Conservation (phyloP, 192 early-diverging fungal genomes). For the Backusella sp. region DNA sequence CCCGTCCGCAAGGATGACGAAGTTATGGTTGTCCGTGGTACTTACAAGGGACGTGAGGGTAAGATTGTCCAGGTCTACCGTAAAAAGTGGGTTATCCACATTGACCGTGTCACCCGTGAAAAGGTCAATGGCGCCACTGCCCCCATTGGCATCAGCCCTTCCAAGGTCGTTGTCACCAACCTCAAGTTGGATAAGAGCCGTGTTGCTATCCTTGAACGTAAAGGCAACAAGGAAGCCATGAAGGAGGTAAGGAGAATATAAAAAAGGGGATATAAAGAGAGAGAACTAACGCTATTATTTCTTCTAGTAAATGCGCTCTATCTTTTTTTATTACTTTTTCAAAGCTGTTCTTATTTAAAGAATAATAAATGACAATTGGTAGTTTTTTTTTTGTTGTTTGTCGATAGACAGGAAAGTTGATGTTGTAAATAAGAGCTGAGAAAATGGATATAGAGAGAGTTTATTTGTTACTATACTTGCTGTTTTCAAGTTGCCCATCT, state of each 20-base stretch:
- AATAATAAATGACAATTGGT: no score
- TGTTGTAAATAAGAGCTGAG: no score
- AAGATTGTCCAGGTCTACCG: conserved; percentile 66
- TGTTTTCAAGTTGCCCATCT: no score
- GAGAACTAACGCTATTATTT: no score
- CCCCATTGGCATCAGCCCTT: conserved; percentile 93
- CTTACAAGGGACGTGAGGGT: conserved; percentile 95
- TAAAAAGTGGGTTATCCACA: conserved; percentile 83
- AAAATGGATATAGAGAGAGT: no score
- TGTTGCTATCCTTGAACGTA: conserved; percentile 85
- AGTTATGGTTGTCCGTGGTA: conserved; percentile 93
- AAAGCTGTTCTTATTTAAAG: no score
- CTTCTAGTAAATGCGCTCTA: no score
- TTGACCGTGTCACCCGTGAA: conserved; percentile 94
- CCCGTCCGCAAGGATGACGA: conserved; percentile 98
- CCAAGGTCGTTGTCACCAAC: conserved; percentile 97
- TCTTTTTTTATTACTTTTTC: no score
- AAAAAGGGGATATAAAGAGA: no score
- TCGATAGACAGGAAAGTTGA: no score
- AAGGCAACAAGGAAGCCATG: conserved; percentile 55
- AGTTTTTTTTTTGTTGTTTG: no score
- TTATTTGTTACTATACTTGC: no score
- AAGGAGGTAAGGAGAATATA: conserved; percentile 27
- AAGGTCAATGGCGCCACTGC: conserved; percentile 96
- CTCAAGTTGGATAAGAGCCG: conserved; percentile 98